Evolutionary conservation across 306 rosid species (phyloP), one percentile per base, ranked within the genome.

Genomic region (Rosa chinensis): DNA sequence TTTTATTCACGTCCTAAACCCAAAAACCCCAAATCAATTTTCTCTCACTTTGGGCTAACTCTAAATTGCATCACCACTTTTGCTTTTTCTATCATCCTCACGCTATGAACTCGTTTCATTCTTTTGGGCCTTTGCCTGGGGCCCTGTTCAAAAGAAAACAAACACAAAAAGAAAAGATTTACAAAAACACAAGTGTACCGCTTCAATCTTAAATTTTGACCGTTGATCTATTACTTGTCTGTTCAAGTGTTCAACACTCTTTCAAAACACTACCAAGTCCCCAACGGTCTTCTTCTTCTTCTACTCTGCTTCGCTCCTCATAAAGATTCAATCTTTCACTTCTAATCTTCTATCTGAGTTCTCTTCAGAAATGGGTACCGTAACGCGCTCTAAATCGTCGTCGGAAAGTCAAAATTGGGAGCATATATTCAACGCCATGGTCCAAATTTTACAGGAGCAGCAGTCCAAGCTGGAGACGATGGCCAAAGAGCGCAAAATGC

Each of bases 381-480:
- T 11, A 2, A 78, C 75, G 23, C 16, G 79, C 23, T 71, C 89
- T 48, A 48, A 75, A 58, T 50, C 66, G 49, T 79, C 87, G 28
- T 52, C 85, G 35, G 78, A 66, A 1, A 80, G 81, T 4, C 86
- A 83, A 56, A 95, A 90, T 23, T 95, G 98, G 98, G 82, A 88
- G 9, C 85, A 66, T 64, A 75, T 87, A 18, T 91, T 90, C 83
- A 74, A 82, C n/a, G 80, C 78, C 52, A 10, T 93, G 85, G 88
- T 84, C 48, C 83, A 85, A 44, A 91, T 91, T 86, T 35, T 91
- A 56, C 81, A 75, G 45, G 78, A 71, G 58, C 92, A 89, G 85
- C 94, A 92, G 63, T 80, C 76, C 13, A 92, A 93, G 90, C 88
- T 95, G 63, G 94, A 83, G 35, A 75, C 88, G 6, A 85, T 91